A percentile compares a stretch with the other conserved stretches of the same genome.
Conservation (phyloP, 108 stramenopile genomes). For the Nitzschia putrida region DNA sequence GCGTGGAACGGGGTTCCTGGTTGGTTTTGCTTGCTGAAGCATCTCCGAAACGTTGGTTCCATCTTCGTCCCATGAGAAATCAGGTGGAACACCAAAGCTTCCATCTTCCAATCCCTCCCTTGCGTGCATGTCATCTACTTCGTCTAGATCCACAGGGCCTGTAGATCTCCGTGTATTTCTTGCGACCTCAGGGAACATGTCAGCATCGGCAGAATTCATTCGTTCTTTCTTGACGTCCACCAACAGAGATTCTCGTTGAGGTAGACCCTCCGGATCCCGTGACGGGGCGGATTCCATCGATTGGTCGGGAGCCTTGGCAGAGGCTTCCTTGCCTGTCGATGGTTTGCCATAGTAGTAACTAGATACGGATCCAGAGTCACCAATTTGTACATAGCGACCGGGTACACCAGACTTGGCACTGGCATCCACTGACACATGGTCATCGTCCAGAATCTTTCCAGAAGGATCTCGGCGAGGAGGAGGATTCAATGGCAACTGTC, state of each 20-base stretch:
- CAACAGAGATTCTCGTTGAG: not conserved
- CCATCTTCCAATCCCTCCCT: conserved; percentile 12
- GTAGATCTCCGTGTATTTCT: conserved; percentile 11
- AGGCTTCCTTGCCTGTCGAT: not conserved
- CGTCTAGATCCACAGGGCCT: conserved; percentile 55
- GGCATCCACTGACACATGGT: conserved; percentile 10
- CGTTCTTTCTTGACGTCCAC: conserved; percentile 52
- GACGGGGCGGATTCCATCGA: not conserved
- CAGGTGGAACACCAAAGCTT: conserved; percentile 25
- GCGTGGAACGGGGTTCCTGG: too few species aligned
- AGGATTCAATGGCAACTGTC: not conserved
- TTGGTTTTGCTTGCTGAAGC: too few species aligned
- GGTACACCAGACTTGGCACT: conserved; percentile 5
- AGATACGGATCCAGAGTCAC: conserved; percentile 47
- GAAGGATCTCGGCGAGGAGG: not conserved
- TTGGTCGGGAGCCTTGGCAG: not conserved
- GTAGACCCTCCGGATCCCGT: conserved; percentile 9
- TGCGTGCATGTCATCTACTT: conserved; percentile 21
- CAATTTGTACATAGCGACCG: conserved; percentile 48
- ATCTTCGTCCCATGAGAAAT: conserved; percentile 46
- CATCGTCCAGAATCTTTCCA: conserved; percentile 13
- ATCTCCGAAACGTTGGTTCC: not conserved
- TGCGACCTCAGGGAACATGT: conserved; percentile 29
- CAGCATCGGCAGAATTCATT: conserved; percentile 40
- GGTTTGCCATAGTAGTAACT: conserved; percentile 30